Percentiles rank a stretch among this genome's conserved stretches.
phyloP scores from a whole-genome alignment of 345 rosid genomes.

The Eucalyptus paniculata region DNA sequence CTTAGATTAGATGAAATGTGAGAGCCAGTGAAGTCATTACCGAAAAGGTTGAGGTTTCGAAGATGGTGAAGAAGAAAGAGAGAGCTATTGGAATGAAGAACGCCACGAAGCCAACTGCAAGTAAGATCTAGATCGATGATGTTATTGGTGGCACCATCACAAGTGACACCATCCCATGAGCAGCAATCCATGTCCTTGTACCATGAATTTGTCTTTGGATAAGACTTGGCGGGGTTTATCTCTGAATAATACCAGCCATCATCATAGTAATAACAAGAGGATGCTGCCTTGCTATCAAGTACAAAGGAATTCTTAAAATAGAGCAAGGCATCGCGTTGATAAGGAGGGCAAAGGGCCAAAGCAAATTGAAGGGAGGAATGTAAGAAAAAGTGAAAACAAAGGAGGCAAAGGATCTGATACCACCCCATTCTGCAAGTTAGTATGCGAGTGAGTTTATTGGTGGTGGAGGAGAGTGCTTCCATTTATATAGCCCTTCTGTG shows the following conservation, averaged over 20 bases:
- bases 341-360: neutral
- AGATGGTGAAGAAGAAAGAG: neutral
- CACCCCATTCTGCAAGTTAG: neutral
- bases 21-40: neutral
- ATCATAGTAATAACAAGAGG: rapidly evolving
- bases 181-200: neutral
- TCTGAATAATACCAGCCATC: too few relatives aligned
- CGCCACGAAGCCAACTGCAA: neutral
- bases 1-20: neutral
- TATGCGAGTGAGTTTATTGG: neutral
- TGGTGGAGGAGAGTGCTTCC: neutral
- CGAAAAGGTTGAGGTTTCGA: neutral
- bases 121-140: neutral
- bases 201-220: neutral
- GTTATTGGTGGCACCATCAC: neutral
- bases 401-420: neutral
- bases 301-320: neutral
- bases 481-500: neutral
- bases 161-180: neutral
- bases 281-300: neutral
- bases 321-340: neutral
- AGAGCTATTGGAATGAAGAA: neutral
- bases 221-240: neutral
- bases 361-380: too few relatives aligned
- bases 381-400: neutral